phyloP scores from a whole-genome alignment of 2,329 filamentous ascomycete species.

The Aspergillus novofumigatus region DNA sequence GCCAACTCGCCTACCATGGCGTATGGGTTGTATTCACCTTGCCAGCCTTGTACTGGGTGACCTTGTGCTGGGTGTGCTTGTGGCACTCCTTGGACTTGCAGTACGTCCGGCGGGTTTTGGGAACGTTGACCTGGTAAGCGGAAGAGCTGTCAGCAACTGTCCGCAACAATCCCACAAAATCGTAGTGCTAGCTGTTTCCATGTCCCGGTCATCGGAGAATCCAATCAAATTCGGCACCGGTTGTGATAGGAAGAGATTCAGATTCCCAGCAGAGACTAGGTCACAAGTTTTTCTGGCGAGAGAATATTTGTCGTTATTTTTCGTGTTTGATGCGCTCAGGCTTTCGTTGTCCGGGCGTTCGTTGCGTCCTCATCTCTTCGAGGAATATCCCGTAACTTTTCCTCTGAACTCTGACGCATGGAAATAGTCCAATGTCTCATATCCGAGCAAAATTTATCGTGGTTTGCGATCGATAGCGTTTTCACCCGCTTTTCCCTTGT shows the following conservation, averaged over 20 bases:
- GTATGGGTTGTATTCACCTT: constrained; percentile 57
- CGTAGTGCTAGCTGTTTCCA: constrained; percentile 3
- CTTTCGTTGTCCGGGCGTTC: neutral
- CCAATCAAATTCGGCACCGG: neutral
- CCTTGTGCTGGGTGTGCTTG: constrained; percentile 90
- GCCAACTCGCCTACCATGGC: constrained; percentile 11
- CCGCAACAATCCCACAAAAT: constrained; percentile 11
- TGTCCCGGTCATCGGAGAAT: constrained; percentile 13
- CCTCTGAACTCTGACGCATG: neutral
- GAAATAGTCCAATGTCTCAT: neutral
- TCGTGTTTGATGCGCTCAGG: neutral
- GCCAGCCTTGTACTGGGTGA: constrained; percentile 95
- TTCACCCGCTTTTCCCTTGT: neutral
- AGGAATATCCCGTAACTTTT: neutral
- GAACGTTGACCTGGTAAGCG: constrained; percentile 84
- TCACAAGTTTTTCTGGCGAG: neutral
- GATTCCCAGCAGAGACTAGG: neutral
- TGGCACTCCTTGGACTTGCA: constrained; percentile 95
- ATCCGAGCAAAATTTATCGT: neutral
- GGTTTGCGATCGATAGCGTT: neutral
- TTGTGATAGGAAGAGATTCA: neutral
- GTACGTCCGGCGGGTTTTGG: constrained; percentile 95
- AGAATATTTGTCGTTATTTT: neutral
- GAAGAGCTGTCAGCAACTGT: constrained; percentile 21
- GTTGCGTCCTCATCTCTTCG: neutral